Base-by-base conservation (phyloP, 2,329 filamentous ascomycete genomes). In the Epichloe uncinata region DNA sequence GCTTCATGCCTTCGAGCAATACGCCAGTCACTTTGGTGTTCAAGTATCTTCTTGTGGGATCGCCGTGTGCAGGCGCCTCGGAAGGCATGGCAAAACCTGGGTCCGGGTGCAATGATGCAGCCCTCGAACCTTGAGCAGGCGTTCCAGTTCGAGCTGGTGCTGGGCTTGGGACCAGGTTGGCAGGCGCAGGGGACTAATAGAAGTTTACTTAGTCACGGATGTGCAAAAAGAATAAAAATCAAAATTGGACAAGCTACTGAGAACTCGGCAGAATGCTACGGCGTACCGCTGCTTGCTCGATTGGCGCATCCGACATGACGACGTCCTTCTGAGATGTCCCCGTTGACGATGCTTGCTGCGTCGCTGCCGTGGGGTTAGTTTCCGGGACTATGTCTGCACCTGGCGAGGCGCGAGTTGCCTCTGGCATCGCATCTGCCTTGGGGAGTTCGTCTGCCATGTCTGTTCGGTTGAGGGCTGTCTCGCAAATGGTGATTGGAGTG, bases 1-100 rank as follows among this genome's bases (percentile, higher is more conserved):
- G 66, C 68, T 87, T 88, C 82, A 89, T 85, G 22, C 84, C 85
- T 58, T 88, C 84, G 38, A 88, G 67, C 51, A 89, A 60, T 26
- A 77, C 74, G 1, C 78, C 78, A 0, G 83, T 85, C 40, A 89
- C 76, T 58, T 81, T 85, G 45, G 75, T 73, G 60, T 88, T 88
- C 57, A 89, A 66, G 62, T 87, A 89, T 58, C 79, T 75, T 42
- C 85, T 76, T 5, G 80, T 79, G 1, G 82, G 79, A 20, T 84
- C 84, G 44, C 84, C 84, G 59, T 87, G 81, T 1, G 74, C 66
- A 1, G 77, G 73, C 13, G 80, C 74, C 59, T 83, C 76, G 12
- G 73, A 66, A 1, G 81, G 81, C 63, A 83, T 74, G n/a, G 69
- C 66, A 56, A 70, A 72, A 22, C 66, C 64, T 4, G 70, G 56